Conservation (phyloP, 257 asterid species). For the Voacanga thouarsii region DNA sequence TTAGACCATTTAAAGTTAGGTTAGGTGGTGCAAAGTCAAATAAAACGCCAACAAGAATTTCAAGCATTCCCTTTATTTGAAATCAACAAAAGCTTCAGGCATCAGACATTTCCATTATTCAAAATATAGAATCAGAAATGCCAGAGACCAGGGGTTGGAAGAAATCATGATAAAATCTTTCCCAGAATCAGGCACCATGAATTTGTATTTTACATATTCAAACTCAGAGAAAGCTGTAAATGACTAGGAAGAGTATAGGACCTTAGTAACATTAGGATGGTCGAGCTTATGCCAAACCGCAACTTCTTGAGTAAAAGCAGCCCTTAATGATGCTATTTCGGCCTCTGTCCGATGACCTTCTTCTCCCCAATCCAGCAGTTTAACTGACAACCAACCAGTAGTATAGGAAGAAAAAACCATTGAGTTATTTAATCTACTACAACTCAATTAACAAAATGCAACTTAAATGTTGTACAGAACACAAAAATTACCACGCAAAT, state of each 20-base stretch:
- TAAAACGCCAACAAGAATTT: not conserved
- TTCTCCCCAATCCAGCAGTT: constrained; percentile 90
- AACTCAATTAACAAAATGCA: not conserved
- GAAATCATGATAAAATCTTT: not conserved
- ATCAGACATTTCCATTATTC: not conserved
- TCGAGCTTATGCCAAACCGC: constrained; percentile 92
- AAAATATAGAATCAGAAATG: not conserved
- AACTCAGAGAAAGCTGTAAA: not conserved
- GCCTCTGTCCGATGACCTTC: constrained; percentile 83
- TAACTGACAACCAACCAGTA: constrained; percentile 47
- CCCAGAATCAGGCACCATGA: not conserved
- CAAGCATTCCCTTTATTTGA: not conserved
- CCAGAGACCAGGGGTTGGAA: not conserved
- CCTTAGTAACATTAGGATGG: constrained; percentile 91
- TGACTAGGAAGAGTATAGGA: constrained; percentile 16
- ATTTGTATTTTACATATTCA: not conserved
- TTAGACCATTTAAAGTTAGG: not conserved
- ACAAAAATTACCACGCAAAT: not conserved
- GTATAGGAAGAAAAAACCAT: constrained; percentile 1
- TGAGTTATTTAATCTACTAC: not conserved
- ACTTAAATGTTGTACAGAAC: not conserved
- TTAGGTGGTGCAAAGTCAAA: not conserved
- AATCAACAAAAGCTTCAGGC: not conserved
- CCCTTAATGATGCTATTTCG: constrained; percentile 65
- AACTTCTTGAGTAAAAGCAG: constrained; percentile 89